Evolutionary conservation across 345 rosid genomes (phyloP), one percentile per base, ranked within the genome.

Genomic region (Abelmoschus esculentus): DNA sequence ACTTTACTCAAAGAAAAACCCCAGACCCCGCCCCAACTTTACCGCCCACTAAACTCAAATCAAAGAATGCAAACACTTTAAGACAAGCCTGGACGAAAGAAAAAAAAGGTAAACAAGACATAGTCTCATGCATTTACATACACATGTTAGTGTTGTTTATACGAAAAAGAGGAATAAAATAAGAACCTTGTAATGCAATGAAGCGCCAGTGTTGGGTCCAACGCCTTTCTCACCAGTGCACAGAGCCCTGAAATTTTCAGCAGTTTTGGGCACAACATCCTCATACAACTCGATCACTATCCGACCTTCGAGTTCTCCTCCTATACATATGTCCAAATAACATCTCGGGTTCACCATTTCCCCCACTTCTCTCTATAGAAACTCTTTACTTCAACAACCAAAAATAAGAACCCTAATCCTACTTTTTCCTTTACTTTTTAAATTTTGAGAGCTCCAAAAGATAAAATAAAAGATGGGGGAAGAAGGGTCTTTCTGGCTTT

Each of bases 171-270:
- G 61, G 7, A 47, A 38, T 55, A 2, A 57, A 40, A 0, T 50
- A 9, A 9, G 66, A 69, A 88, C 97, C 96, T 91, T 95, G 87
- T 82, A 91, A 75, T 91, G 98, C 61, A 95, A 93, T 67, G 93
- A 89, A 22, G 72, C 86, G 15, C 80, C 86, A 5, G 96, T 87
- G 71, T 76, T 77, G 26, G 93, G 89, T 3, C 90, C 99, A 75
- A 87, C 72, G 83, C 96, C 99, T 79, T 85, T 95, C 78, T 91
- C 93, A 0, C 99, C 97, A 18, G 91, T 89, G 70, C 99, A 95
- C 38, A 95, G 90, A 53, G 95, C 88, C 64, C 99, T 80, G 79
- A 95, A 93, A 81, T 95, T 95, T 73, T 87, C 89, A 3, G 93
- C 96, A 15, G 99, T 95, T 74, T 75, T 87, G 15, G 97, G 99